Conservation (phyloP, 176 grass and related monocot genomes). For the Coix lacrymajobi region DNA sequence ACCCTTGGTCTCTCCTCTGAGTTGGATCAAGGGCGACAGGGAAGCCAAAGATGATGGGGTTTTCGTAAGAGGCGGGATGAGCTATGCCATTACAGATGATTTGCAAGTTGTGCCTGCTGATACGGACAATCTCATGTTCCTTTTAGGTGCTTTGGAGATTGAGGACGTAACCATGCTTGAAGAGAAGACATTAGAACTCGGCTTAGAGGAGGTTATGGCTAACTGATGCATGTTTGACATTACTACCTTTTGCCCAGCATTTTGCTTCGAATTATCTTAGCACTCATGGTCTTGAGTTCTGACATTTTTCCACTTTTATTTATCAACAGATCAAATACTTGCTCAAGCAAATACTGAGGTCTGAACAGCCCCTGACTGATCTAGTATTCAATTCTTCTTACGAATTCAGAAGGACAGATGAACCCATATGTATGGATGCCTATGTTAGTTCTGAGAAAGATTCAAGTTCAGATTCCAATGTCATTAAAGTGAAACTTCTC, state of each 20-base stretch:
- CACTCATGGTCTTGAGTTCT: not conserved
- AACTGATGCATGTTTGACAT: not conserved
- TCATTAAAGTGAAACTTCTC: not conserved
- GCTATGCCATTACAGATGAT: not conserved
- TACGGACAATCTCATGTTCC: not conserved
- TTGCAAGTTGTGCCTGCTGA: not conserved
- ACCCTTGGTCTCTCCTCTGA: not conserved
- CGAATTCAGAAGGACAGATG: not conserved
- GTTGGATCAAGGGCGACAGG: rapidly evolving
- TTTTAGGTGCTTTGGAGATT: not conserved
- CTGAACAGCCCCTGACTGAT: not conserved
- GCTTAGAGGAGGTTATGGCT: not conserved
- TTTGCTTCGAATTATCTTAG: not conserved
- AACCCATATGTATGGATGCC: not conserved
- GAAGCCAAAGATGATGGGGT: not conserved
- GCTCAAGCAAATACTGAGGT: not conserved
- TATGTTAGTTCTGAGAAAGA: not conserved
- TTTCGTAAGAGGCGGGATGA: constrained; percentile 1
- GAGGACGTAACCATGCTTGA: not conserved
- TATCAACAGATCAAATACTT: not conserved
- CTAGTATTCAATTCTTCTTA: not conserved
- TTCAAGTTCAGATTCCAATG: not conserved
- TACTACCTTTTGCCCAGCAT: no score
- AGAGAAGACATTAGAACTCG: not conserved
- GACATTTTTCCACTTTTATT: no score